Percentiles rank a stretch among this genome's conserved stretches.
Evolutionary conservation across 1,284 basidiomycete genomes (phyloP).

Genomic region (Mycena citricolor): DNA sequence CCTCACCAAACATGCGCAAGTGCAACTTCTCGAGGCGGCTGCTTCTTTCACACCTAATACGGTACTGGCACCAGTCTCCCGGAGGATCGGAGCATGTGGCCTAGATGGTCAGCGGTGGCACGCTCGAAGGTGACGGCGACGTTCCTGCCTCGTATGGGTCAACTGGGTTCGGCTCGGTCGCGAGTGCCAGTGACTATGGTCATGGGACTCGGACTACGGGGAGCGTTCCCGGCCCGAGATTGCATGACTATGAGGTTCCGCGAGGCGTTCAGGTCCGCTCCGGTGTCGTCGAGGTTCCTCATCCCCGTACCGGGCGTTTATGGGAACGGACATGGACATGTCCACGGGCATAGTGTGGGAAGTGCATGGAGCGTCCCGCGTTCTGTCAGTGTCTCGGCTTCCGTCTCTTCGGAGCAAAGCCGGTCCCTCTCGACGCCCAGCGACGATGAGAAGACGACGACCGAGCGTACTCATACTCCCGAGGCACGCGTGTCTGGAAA

Average conservation of each 20-base stretch:
- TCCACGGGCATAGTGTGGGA: constrained; percentile 33
- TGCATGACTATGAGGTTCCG: constrained; percentile 58
- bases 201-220: too few species aligned
- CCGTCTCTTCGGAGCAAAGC: constrained; percentile 22
- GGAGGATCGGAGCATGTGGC: constrained; percentile 89
- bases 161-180: constrained; percentile 5
- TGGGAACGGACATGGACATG: constrained; percentile 1
- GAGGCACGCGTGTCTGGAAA: constrained; percentile 24
- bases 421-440: constrained; percentile 25
- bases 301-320: too few species aligned
- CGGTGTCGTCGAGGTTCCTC: constrained; percentile 23
- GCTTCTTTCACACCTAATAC: constrained; percentile 89
- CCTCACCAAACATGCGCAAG: constrained; percentile 97
- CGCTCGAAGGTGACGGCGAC: constrained; percentile 54
- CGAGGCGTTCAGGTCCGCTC: constrained; percentile 31
- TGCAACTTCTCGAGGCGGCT: constrained; percentile 96
- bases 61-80: constrained; percentile 79
- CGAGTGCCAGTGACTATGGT: too few species aligned
- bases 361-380: constrained; percentile 26
- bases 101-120: constrained; percentile 72
- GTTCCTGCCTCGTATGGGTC: constrained; percentile 28
- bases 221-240: constrained; percentile 54
- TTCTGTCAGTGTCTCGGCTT: constrained; percentile 24
- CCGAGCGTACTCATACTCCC: constrained; percentile 22
- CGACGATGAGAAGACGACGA: constrained; percentile 29